Percentiles rank a stretch among this genome's conserved stretches.
These are phyloP conservation scores for Saccharomyces jurei DNA, from an alignment of 805 yeast species.

Conservation along the genomic window DNA sequence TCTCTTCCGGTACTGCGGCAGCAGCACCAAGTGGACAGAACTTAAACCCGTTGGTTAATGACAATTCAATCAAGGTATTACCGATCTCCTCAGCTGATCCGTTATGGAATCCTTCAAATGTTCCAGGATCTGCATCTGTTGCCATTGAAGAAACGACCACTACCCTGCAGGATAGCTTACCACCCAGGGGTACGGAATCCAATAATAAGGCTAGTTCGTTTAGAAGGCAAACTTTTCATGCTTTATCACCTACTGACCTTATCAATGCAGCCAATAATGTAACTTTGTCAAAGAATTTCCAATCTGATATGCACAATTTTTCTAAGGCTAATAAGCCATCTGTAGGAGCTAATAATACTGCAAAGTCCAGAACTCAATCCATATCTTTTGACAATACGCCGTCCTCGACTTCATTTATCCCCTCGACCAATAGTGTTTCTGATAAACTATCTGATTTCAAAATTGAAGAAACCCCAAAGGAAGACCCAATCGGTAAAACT, in stretches of 20 bases:
- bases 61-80: slow-evolving; percentile 5
- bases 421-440: slow-evolving; percentile 11
- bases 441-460: slow-evolving; percentile 12
- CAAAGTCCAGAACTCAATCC: slow-evolving; percentile 23
- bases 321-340: background rate
- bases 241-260: slow-evolving; percentile 21
- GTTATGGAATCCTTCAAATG: slow-evolving; percentile 4
- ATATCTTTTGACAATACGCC: slow-evolving; percentile 20
- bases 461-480: slow-evolving; percentile 4
- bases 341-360: background rate
- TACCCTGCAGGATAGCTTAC: slow-evolving; percentile 4
- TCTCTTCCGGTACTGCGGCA: background rate
- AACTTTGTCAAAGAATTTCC: background rate
- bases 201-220: slow-evolving; percentile 7
- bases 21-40: background rate
- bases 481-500: background rate
- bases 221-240: slow-evolving; percentile 31
- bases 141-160: slow-evolving; percentile 4
- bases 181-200: slow-evolving; percentile 5
- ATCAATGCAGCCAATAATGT: slow-evolving; percentile 4
- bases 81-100: slow-evolving; percentile 3
- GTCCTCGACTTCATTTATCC: background rate
- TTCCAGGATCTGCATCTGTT: slow-evolving; percentile 9
- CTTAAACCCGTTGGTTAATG: slow-evolving; percentile 7
- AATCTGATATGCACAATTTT: background rate